Evolutionary conservation across 2,329 filamentous ascomycete species (phyloP).

Genomic region (Clonostachys solani): DNA sequence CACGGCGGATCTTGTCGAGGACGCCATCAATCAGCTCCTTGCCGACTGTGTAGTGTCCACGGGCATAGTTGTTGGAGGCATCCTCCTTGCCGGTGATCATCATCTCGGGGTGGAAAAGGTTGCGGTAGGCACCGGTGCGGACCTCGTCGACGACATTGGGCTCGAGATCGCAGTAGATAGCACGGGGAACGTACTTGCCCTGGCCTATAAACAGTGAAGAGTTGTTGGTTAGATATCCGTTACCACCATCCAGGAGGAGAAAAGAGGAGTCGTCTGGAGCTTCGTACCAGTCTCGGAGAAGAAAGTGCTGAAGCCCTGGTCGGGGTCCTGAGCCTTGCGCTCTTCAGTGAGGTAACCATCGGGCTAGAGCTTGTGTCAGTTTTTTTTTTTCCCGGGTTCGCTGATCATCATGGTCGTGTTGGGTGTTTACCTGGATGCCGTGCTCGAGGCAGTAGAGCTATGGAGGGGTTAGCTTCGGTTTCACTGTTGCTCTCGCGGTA

Average conservation of each 20-base stretch:
- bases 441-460: conserved; percentile 99
- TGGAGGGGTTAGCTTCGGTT: conserved; percentile 12
- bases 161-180: conserved; percentile 99
- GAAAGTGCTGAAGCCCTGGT: conserved; percentile 99
- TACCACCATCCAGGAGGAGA: background rate
- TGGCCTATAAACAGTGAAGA: conserved; percentile 57
- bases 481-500: too few relatives aligned
- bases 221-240: background rate
- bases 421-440: conserved; percentile 81
- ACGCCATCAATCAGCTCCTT: conserved; percentile 99
- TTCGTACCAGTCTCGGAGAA: conserved; percentile 95
- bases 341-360: conserved; percentile 99
- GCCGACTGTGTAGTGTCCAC: conserved; percentile 98
- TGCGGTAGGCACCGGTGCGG: conserved; percentile 93
- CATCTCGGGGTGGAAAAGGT: conserved; percentile 97
- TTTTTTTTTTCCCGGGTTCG: too few relatives aligned
- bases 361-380: conserved; percentile 51
- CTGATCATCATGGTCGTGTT: background rate
- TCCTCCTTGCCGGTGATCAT: conserved; percentile 99
- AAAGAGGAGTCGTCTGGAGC: background rate
- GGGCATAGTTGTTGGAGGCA: conserved; percentile 99
- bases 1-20: conserved; percentile 93
- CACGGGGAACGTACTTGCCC: conserved; percentile 98
- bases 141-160: conserved; percentile 99
- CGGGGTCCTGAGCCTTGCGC: conserved; percentile 87